These are phyloP conservation scores for Calonectria crousiana DNA, from an alignment of 2,329 filamentous ascomycete genomes.

Conservation along the genomic window DNA sequence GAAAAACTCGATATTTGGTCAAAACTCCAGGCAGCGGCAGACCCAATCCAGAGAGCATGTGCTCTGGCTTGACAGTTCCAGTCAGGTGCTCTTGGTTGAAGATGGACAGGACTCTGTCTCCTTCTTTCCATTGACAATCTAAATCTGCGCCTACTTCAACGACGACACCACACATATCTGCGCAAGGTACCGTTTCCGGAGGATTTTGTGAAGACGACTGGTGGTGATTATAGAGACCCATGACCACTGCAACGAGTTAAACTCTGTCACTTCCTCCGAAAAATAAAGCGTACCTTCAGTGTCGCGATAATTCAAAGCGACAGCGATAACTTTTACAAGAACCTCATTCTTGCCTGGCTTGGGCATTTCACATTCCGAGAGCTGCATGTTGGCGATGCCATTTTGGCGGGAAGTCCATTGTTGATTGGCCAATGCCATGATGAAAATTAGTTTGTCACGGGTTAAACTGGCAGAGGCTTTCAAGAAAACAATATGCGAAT, in stretches of 20 bases:
- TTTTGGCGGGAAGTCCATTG: slow-evolving; percentile 70
- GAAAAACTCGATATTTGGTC: slow-evolving; percentile 70
- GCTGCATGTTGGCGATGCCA: slow-evolving; percentile 66
- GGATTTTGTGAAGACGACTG: slow-evolving; percentile 56
- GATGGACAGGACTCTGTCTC: slow-evolving; percentile 74
- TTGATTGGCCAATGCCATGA: slow-evolving; percentile 42
- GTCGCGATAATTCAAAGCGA: slow-evolving; percentile 63
- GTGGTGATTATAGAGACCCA: slow-evolving; percentile 77
- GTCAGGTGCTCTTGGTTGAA: slow-evolving; percentile 70
- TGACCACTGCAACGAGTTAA: slow-evolving; percentile 61
- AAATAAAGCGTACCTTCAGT: slow-evolving; percentile 56
- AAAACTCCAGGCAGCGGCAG: slow-evolving; percentile 70
- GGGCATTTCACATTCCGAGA: slow-evolving; percentile 59
- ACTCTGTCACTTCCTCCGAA: not conserved
- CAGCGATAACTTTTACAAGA: slow-evolving; percentile 59
- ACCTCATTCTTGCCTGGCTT: slow-evolving; percentile 64
- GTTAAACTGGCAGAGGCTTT: not conserved
- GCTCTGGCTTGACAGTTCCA: slow-evolving; percentile 67
- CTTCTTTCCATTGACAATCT: slow-evolving; percentile 58
- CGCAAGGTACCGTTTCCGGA: slow-evolving; percentile 70
- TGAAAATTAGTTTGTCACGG: not conserved
- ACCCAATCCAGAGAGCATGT: slow-evolving; percentile 70
- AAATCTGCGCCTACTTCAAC: slow-evolving; percentile 52
- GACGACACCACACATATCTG: slow-evolving; percentile 77
- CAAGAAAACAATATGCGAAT: not conserved